Conservation (phyloP, 140 eudicot genomes). For the Ambrosia hybrid region DNA sequence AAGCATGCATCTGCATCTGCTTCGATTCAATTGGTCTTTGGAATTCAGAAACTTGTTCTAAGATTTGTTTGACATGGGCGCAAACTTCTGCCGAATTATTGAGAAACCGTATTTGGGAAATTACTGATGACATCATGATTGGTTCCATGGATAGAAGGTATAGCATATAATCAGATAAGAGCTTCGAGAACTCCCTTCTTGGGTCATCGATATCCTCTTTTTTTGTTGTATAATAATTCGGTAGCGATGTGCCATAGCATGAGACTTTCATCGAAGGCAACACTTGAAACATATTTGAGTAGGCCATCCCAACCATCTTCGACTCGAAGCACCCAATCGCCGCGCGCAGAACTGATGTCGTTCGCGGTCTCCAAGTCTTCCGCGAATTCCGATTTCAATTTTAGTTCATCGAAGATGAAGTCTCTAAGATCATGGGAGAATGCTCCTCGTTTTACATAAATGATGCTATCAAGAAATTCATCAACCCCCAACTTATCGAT, state of each 20-base stretch:
- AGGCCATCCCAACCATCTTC: conserved; percentile 31
- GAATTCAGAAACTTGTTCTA: no score
- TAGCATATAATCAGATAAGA: conserved; percentile 46
- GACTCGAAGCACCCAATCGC: conserved; percentile 42
- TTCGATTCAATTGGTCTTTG: no score
- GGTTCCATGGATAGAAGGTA: conserved; percentile 22
- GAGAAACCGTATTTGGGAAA: conserved; percentile 48
- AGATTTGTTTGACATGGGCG: no score
- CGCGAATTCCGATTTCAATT: conserved; percentile 43
- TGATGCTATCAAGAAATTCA: conserved; percentile 8
- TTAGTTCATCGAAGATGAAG: conserved; percentile 8
- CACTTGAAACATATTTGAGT: conserved; percentile 11
- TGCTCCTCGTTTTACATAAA: conserved; percentile 13
- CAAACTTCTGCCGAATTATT: no score
- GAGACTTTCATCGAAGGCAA: no score
- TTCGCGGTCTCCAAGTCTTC: conserved; percentile 49
- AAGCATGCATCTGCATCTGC: no score
- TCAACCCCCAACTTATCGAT: conserved; percentile 21
- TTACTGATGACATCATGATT: not conserved
- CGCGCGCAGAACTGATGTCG: conserved; percentile 46
- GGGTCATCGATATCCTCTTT: no score
- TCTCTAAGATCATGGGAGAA: no score
- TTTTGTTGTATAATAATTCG: conserved; percentile 20
- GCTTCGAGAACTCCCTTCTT: no score
- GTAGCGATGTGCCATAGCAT: conserved; percentile 57